Evolutionary conservation across 2,329 filamentous ascomycete genomes (phyloP).

Genomic region (Cladosporium sp.): DNA sequence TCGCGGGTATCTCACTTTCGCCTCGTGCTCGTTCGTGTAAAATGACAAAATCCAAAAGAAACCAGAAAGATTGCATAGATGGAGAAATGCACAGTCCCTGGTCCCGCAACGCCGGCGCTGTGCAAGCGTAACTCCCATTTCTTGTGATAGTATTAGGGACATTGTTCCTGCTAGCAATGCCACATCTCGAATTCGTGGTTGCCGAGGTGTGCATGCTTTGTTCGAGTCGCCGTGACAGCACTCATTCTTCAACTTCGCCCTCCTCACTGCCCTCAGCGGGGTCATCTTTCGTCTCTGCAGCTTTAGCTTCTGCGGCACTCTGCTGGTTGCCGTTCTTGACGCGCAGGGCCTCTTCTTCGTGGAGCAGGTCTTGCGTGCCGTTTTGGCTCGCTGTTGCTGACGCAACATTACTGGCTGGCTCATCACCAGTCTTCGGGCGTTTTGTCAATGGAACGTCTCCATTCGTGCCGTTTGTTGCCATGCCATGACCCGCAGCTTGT

Average conservation of each 20-base stretch:
- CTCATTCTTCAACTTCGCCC: conserved; percentile 50
- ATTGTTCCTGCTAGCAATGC: background rate
- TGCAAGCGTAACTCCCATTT: background rate
- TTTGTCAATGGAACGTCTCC: conserved; percentile 18
- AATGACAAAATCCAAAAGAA: background rate
- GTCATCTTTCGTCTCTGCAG: conserved; percentile 27
- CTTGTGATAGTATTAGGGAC: background rate
- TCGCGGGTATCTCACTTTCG: conserved; percentile 16
- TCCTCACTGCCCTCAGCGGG: conserved; percentile 46
- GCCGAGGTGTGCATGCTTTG: background rate
- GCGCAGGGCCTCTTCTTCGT: conserved; percentile 32
- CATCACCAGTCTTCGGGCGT: conserved; percentile 17
- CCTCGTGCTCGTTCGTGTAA: conserved; percentile 6
- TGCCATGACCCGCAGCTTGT: conserved; percentile 23
- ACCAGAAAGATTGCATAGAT: conserved; percentile 5
- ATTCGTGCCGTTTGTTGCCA: conserved; percentile 22
- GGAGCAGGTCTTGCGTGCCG: conserved; percentile 29
- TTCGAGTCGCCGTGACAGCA: background rate
- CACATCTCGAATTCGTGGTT: background rate
- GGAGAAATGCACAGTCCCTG: background rate
- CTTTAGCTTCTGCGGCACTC: conserved; percentile 28
- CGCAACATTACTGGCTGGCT: conserved; percentile 20
- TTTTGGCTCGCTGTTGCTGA: conserved; percentile 23
- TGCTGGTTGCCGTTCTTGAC: conserved; percentile 34
- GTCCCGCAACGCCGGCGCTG: conserved; percentile 13